Conservation (phyloP, 768 basidiomycete genomes). For the Mycena rebaudengoi region DNA sequence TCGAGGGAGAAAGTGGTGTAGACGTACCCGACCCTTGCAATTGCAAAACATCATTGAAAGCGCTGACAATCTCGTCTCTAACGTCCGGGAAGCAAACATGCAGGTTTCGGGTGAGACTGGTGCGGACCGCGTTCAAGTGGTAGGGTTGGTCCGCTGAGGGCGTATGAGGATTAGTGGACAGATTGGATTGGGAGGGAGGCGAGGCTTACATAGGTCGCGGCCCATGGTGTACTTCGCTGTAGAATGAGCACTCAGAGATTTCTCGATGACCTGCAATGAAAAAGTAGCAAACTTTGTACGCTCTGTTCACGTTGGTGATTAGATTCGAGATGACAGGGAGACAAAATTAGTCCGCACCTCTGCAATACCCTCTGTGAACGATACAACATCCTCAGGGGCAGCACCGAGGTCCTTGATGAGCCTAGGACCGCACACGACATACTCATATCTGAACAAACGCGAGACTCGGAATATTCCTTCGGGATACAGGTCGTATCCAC, state of each 20-base stretch:
- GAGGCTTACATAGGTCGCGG: background rate
- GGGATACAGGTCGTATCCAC: background rate
- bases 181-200: no score
- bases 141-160: background rate
- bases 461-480: slow-evolving; percentile 3
- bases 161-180: no score
- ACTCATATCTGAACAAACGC: background rate
- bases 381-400: background rate
- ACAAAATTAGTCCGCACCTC: background rate
- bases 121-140: background rate
- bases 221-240: slow-evolving; percentile 6
- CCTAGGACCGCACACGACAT: background rate
- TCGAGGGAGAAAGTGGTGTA: background rate
- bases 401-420: background rate
- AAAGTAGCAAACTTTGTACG: background rate
- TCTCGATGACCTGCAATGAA: no score
- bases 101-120: slow-evolving; percentile 14
- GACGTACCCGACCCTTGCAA: background rate
- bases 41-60: slow-evolving; percentile 6
- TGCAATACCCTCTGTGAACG: background rate
- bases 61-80: slow-evolving; percentile 10
- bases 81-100: slow-evolving; percentile 10
- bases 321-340: background rate
- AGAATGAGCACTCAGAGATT: background rate
- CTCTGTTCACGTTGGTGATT: background rate